phyloP scores from a whole-genome alignment of 2,329 filamentous ascomycete genomes.

The Byssoonygena ceratinophila region DNA sequence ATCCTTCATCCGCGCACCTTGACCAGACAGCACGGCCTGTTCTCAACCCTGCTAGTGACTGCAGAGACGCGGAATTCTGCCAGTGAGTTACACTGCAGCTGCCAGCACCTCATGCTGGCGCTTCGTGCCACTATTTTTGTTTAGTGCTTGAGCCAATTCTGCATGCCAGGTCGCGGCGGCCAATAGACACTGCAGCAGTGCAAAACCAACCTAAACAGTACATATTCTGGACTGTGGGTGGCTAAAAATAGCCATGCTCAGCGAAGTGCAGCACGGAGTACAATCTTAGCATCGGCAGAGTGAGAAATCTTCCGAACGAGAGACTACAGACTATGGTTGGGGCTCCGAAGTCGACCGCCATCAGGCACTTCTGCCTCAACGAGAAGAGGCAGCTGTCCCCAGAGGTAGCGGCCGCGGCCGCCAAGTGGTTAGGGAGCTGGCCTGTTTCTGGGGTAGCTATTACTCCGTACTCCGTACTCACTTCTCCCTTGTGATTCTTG shows the following conservation, averaged over 20 bases:
- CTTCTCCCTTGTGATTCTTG: not conserved
- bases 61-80: not conserved
- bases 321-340: no score
- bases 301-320: no score
- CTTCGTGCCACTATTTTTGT: conserved; percentile 9
- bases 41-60: not conserved
- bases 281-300: no score
- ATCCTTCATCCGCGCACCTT: not conserved
- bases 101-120: not conserved
- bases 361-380: no score
- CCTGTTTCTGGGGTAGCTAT: no score
- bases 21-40: not conserved
- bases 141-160: conserved; percentile 4
- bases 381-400: no score
- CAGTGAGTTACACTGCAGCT: conserved; percentile 3
- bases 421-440: not conserved
- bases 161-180: not conserved
- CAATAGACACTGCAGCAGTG: not conserved
- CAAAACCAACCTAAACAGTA: not conserved
- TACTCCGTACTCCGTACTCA: no score
- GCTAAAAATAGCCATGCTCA: not conserved
- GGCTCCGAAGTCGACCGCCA: no score
- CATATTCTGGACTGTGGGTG: not conserved
- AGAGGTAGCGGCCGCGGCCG: not conserved
- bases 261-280: no score